Evolutionary conservation across 139 green algal species (phyloP).

Genomic region (Gonium pectorale): DNA sequence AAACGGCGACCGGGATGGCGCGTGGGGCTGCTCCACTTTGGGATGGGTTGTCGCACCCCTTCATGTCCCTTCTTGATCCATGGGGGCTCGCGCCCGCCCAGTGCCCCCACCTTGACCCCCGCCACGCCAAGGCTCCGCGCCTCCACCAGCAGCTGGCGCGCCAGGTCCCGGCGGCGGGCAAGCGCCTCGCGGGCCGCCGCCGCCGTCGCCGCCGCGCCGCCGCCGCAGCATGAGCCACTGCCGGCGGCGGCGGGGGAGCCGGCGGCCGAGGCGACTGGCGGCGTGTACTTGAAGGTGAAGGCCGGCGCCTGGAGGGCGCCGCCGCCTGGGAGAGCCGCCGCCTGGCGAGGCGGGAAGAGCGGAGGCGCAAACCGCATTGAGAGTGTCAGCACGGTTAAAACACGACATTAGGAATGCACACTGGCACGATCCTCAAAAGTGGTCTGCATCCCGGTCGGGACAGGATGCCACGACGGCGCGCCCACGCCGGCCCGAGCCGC

Average conservation of each 20-base stretch:
- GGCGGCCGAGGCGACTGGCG: background rate
- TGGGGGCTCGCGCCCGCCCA: background rate
- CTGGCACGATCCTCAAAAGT: no score
- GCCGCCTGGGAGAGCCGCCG: background rate
- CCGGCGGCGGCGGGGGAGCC: background rate
- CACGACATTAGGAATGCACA: no score
- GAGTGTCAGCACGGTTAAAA: no score
- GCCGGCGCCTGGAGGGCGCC: background rate
- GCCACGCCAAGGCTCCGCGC: constrained; percentile 15
- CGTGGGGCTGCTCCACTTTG: no score
- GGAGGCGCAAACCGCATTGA: no score
- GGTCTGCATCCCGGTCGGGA: no score
- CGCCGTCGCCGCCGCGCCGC: background rate
- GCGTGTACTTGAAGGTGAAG: constrained; percentile 37
- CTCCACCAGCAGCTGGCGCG: constrained; percentile 30
- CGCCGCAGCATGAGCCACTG: background rate
- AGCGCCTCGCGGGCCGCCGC: background rate
- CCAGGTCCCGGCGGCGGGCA: background rate
- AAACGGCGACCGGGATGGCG: background rate
- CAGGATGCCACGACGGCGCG: no score
- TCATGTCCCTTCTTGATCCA: background rate
- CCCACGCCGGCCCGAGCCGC: no score
- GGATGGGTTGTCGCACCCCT: no score
- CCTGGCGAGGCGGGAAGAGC: no score
- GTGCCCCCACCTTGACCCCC: constrained; percentile 18